Conservation (phyloP, 2,329 filamentous ascomycete species). For the Botrytis pseudocinerea region DNA sequence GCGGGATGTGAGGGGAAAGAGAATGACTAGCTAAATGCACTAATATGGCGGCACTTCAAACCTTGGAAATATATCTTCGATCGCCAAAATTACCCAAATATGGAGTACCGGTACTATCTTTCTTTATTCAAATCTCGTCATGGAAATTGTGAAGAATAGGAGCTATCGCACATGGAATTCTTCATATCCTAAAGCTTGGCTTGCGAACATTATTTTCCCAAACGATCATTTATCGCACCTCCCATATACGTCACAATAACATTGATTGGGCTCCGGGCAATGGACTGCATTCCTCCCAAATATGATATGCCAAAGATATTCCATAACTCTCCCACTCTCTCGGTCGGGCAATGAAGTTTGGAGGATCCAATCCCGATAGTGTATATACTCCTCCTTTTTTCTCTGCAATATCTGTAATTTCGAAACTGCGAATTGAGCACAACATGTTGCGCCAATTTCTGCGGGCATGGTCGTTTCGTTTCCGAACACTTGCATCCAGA, state of each 20-base stretch:
- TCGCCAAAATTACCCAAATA: background rate
- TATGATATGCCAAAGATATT: slow-evolving; percentile 67
- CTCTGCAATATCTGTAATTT: slow-evolving; percentile 51
- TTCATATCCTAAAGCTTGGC: background rate
- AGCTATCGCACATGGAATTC: background rate
- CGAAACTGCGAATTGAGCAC: slow-evolving; percentile 64
- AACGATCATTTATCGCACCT: slow-evolving; percentile 33
- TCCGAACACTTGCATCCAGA: slow-evolving; percentile 42
- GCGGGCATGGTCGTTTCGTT: slow-evolving; percentile 43
- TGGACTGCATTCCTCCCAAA: slow-evolving; percentile 51
- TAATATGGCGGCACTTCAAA: background rate
- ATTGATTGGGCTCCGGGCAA: slow-evolving; percentile 35
- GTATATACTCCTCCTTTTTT: slow-evolving; percentile 54
- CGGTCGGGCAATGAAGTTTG: slow-evolving; percentile 55
- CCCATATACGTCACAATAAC: slow-evolving; percentile 39
- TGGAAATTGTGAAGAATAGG: background rate
- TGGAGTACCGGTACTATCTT: background rate
- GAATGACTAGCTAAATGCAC: background rate
- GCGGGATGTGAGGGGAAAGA: background rate
- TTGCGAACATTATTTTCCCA: slow-evolving; percentile 25
- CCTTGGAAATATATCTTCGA: background rate
- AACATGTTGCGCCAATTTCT: slow-evolving; percentile 55
- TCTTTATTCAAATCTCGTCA: background rate
- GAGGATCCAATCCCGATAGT: slow-evolving; percentile 59
- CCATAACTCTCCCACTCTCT: slow-evolving; percentile 60